Conservation (phyloP, 495 filamentous ascomycete genomes). For the Pyrenula massariospora region DNA sequence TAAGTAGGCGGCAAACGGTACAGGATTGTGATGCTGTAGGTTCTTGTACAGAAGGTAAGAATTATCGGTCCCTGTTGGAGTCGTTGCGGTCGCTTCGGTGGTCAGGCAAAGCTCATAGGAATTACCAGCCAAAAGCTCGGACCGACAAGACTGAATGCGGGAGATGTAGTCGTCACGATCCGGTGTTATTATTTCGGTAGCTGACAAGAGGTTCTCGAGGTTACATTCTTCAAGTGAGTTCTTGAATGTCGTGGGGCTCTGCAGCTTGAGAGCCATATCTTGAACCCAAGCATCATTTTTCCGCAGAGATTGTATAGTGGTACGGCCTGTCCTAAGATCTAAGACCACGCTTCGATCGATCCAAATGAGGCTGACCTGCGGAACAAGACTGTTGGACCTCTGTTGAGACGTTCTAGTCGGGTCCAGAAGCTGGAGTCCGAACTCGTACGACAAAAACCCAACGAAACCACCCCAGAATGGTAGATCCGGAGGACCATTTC, state of each 20-base stretch:
- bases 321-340: constrained; percentile 48
- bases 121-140: constrained; percentile 61
- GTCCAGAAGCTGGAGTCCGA: constrained; percentile 39
- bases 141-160: constrained; percentile 59
- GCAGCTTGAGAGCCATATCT: constrained; percentile 17
- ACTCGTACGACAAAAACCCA: constrained; percentile 84
- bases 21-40: constrained; percentile 64
- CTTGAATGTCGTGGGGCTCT: not conserved
- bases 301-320: constrained; percentile 53
- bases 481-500: constrained; percentile 22
- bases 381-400: constrained; percentile 28
- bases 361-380: constrained; percentile 70
- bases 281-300: constrained; percentile 23
- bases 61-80: constrained; percentile 21
- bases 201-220: not conserved
- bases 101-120: constrained; percentile 94
- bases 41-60: constrained; percentile 62
- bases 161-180: constrained; percentile 43
- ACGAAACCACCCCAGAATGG: constrained; percentile 86
- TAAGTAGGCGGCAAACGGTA: constrained; percentile 76
- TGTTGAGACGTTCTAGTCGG: constrained; percentile 1
- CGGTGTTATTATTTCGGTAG: constrained; percentile 24
- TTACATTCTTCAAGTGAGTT: not conserved
- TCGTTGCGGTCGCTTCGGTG: constrained; percentile 52
- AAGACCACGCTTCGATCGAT: constrained; percentile 70